A percentile compares a stretch with the other conserved stretches of the same genome.
These are phyloP conservation scores for Cystobasidium onofrii DNA, from an alignment of 768 basidiomycete species.

Conservation along the genomic window DNA sequence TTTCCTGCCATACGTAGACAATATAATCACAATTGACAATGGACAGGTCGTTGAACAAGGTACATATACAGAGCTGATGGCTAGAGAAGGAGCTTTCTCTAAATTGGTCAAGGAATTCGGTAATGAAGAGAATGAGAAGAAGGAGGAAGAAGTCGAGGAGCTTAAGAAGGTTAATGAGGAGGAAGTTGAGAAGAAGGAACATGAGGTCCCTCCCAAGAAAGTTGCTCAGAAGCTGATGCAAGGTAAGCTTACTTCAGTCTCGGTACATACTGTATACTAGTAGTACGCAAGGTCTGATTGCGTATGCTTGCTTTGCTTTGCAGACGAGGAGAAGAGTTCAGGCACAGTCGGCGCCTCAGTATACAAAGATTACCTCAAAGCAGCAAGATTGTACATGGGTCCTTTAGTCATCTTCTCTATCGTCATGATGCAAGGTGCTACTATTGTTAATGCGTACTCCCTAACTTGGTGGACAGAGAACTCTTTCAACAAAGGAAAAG, in stretches of 20 bases:
- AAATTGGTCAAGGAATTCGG: constrained; percentile 71
- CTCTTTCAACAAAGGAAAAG: constrained; percentile 55
- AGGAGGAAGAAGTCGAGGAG: constrained; percentile 44
- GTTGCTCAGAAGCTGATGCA: constrained; percentile 64
- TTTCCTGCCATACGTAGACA: constrained; percentile 79
- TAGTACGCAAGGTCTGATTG: too few species aligned
- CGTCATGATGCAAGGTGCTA: constrained; percentile 60
- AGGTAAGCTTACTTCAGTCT: constrained; percentile 67
- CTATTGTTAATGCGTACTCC: constrained; percentile 62
- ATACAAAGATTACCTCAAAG: constrained; percentile 54
- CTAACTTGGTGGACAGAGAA: constrained; percentile 77
- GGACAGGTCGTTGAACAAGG: constrained; percentile 75
- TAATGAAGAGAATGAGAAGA: constrained; percentile 52
- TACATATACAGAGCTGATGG: constrained; percentile 65
- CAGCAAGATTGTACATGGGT: constrained; percentile 61
- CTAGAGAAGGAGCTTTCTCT: constrained; percentile 59
- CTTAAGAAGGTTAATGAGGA: constrained; percentile 44
- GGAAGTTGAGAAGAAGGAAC: constrained; percentile 47
- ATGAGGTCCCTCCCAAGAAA: constrained; percentile 44
- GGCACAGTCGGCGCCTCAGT: constrained; percentile 44
- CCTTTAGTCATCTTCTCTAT: constrained; percentile 60
- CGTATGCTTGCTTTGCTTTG: not conserved
- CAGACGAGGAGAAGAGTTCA: not conserved
- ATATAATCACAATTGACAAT: constrained; percentile 68
- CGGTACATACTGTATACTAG: too few species aligned